Base-by-base conservation (phyloP, 2,329 filamentous ascomycete genomes). In the Dactylellina haptotyla region DNA sequence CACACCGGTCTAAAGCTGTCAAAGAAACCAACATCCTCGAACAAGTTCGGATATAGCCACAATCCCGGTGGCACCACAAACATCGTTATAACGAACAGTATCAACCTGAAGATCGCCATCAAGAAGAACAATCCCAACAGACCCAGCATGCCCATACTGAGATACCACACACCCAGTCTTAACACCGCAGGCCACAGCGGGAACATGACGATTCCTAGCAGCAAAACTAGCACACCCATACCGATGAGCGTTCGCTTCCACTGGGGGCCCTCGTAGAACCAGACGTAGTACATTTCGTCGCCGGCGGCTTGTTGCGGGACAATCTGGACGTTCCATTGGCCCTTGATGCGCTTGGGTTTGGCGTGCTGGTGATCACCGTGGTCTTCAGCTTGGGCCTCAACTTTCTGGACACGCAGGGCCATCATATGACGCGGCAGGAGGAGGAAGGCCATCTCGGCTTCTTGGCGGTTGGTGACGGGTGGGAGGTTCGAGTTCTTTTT, bases 11-110 rank as follows among this genome's bases (percentile, higher is more conserved):
- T 90, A 86, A 99, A 99, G 79, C 91, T 96, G 80, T 99, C 95
- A 82, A 99, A 90, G 83, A 99, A 98, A 5, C 94, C 96, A 26
- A 99, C 95, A 80, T 99, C 95, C 81, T 99, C 95, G 84, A 97
- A 99, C 18, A 99, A 84, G 80, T 99, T 99, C 53, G 95, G 95
- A 83, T 94, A 99, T 46, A 99, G 85, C 95, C 95, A 99, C n/a
- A 99, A 85, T 78, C 95, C 95, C 1, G 95, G 95, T 2, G 93
- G 84, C 0, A 88, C 85, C 14, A 86, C 85, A 79, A 98, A 96
- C 82, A 96, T 93, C 20, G 95, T 98, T 80, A 96, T 83, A 80
- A 92, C 90, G 84, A 99, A 99, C 26, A 99, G 85, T 74, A 99
- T 96, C 65, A 98, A 86, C 72, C 95, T 89, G 87, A 99, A 93